These are phyloP conservation scores for Trichoderma sp. DNA, from an alignment of 2,329 filamentous ascomycete species.

Conservation along the genomic window DNA sequence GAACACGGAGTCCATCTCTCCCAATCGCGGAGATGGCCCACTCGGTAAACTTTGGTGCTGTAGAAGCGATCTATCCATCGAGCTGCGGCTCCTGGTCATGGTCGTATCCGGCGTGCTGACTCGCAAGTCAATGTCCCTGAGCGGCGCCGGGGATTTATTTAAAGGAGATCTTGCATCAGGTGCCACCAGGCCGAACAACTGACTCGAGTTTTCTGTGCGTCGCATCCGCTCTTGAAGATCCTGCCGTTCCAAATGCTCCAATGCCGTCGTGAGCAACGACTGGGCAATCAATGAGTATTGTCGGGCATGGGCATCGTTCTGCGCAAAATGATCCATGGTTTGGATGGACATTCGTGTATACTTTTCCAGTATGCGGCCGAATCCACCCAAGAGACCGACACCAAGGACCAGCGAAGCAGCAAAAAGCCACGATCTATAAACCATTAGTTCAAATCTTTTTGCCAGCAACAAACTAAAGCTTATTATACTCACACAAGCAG, in stretches of 20 bases:
- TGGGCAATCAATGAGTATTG: conserved; percentile 55
- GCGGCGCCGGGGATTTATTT: conserved; percentile 14
- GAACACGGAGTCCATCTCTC: conserved; percentile 40
- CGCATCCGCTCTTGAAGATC: conserved; percentile 47
- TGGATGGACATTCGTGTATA: conserved; percentile 48
- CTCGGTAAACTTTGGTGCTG: conserved; percentile 27
- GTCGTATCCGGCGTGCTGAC: conserved; percentile 23
- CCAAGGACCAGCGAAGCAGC: conserved; percentile 53
- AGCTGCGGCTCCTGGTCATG: conserved; percentile 24
- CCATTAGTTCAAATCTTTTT: not conserved
- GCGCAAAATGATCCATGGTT: conserved; percentile 49
- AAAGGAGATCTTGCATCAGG: conserved; percentile 24
- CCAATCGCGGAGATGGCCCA: conserved; percentile 33
- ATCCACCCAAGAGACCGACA: conserved; percentile 50
- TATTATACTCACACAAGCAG: conserved; percentile 50
- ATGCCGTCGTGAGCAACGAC: conserved; percentile 46
- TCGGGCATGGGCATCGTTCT: conserved; percentile 48
- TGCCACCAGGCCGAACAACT: conserved; percentile 51
- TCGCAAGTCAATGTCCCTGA: conserved; percentile 21
- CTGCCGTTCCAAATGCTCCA: conserved; percentile 47
- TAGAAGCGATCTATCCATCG: conserved; percentile 29
- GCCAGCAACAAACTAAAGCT: fast-evolving
- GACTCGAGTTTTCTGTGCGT: conserved; percentile 50
- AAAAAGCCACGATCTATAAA: conserved; percentile 52
- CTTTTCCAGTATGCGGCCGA: conserved; percentile 52